Evolutionary conservation across 768 basidiomycete genomes (phyloP), one percentile per base, ranked within the genome.

Genomic region (Pleurotus eryngii): DNA sequence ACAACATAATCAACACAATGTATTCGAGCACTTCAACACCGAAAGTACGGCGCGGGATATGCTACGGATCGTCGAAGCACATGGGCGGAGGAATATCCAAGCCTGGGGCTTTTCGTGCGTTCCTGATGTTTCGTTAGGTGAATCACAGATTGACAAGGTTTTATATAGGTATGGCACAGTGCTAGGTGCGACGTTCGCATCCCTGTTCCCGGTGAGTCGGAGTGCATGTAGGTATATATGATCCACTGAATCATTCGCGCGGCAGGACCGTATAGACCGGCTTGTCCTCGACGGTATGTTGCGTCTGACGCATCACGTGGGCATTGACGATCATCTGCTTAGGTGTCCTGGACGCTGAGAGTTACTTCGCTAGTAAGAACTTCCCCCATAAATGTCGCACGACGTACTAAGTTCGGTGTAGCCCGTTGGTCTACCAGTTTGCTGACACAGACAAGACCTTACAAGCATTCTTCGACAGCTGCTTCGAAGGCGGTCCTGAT

Each of bases 11-110:
- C 58, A 68, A 22, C 56, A 61, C 7, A 69, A 67, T 2, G 62
- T 59, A 17, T 46, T 73, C 39, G 56, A 57, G 5, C 67, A 70
- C 51, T 68, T 76, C 11, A 74, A 69, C 47, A 76, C 76, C 3
- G 75, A 76, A 22, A 67, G 73, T 49, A 69, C 69, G 7, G 76
- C 74, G 7, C 61, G 67, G 4, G 76, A 77, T 48, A 77, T 77
- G 75, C 56, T 76, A 14, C 59, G 57, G 2, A 75, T 77, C 47
- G 61, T 67, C 0, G 58, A 68, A 24, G 71, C 71, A 2, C 65
- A 72, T 57, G 70, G 69, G 2, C 59, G 50, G 27, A 66, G 71
- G 26, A 75, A 75, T 58, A 53, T 75, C 2, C 59, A 67, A 17
- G 70, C 67, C 50, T 71, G 64, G 61, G 69, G 70, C 20, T 58